Conservation (phyloP, 2,329 filamentous ascomycete species). For the Arthroderma sp. region DNA sequence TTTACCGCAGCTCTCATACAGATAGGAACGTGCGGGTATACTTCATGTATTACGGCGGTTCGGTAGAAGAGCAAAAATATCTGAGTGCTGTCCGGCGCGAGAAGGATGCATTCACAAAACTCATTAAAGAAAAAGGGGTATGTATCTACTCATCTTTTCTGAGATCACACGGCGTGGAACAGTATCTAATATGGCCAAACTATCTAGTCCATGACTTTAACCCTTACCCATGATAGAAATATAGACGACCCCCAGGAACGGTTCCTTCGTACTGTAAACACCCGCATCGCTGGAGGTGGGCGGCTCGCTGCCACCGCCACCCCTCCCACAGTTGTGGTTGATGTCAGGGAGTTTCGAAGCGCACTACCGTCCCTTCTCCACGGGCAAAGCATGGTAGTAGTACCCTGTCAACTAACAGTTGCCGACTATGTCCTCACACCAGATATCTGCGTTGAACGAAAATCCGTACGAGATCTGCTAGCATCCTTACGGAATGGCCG, state of each 20-base stretch:
- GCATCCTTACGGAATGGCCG: slow-evolving; percentile 83
- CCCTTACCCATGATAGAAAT: slow-evolving; percentile 60
- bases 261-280: slow-evolving; percentile 91
- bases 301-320: slow-evolving; percentile 69
- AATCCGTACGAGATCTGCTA: slow-evolving; percentile 83
- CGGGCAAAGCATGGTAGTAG: slow-evolving; percentile 71
- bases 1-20: slow-evolving; percentile 87
- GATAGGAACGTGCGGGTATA: slow-evolving; percentile 84
- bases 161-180: neutral
- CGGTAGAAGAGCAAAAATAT: slow-evolving; percentile 90
- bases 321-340: slow-evolving; percentile 82
- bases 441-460: slow-evolving; percentile 84
- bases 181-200: slow-evolving; percentile 8
- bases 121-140: slow-evolving; percentile 81
- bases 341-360: slow-evolving; percentile 91
- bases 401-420: slow-evolving; percentile 91
- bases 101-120: slow-evolving; percentile 87
- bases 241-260: slow-evolving; percentile 74
- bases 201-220: slow-evolving; percentile 63
- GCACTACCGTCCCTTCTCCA: slow-evolving; percentile 84
- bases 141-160: slow-evolving; percentile 10
- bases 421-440: slow-evolving; percentile 92
- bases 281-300: slow-evolving; percentile 86
- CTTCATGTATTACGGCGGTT: slow-evolving; percentile 91
- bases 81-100: slow-evolving; percentile 80